Conservation (phyloP, 1,284 basidiomycete genomes). For the Hypsizygus ulmarius region DNA sequence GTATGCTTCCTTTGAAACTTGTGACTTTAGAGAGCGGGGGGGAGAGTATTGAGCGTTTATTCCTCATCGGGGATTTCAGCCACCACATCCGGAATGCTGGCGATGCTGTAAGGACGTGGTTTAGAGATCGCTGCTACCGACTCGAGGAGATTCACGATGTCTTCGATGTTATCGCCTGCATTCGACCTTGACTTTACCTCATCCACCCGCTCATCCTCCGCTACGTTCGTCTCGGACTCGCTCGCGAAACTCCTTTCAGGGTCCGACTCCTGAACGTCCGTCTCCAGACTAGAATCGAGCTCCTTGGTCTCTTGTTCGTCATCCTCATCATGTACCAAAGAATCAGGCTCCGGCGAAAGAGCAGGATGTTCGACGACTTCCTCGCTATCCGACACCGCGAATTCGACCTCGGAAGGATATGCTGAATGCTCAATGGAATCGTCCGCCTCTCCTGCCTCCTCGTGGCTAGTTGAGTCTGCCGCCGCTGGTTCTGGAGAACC, state of each 20-base stretch:
- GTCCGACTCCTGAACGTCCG: not conserved
- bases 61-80: conserved; percentile 44
- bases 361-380: not conserved
- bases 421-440: not conserved
- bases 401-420: not conserved
- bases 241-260: not conserved
- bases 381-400: not conserved
- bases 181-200: conserved; percentile 17
- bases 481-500: not conserved
- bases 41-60: conserved; percentile 2
- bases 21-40: no score
- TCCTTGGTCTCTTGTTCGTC: not conserved
- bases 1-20: not conserved
- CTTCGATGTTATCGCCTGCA: conserved; percentile 45
- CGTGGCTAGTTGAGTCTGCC: not conserved
- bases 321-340: not conserved
- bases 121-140: conserved; percentile 36
- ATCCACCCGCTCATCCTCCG: conserved; percentile 17
- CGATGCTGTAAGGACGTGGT: conserved; percentile 41
- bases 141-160: conserved; percentile 65
- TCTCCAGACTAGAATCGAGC: not conserved
- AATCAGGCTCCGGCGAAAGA: not conserved
- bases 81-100: conserved; percentile 49
- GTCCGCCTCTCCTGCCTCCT: conserved; percentile 1
- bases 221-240: conserved; percentile 16